These are phyloP conservation scores for Sporothrix dimorphospora DNA, from an alignment of 2,329 filamentous ascomycete species.

Conservation along the genomic window DNA sequence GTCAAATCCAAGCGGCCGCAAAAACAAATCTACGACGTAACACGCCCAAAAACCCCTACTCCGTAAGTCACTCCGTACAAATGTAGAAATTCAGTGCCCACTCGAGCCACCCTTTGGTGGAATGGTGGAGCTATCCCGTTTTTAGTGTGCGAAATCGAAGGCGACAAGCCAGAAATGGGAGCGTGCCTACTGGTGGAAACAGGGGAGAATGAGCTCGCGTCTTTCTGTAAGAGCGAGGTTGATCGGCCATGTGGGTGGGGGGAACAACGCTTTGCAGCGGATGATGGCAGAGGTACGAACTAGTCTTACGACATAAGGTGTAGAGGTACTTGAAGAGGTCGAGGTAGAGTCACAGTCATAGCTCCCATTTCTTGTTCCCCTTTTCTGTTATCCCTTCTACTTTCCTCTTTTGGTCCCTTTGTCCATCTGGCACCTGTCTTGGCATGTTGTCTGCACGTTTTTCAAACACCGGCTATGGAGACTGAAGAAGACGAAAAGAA, in stretches of 20 bases:
- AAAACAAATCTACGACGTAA: too few species aligned
- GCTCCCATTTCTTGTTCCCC: not conserved
- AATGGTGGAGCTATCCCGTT: not conserved
- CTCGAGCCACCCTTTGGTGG: too few species aligned
- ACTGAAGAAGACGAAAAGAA: not conserved
- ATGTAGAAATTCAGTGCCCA: too few species aligned
- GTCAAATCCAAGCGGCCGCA: too few species aligned
- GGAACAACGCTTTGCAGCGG: not conserved
- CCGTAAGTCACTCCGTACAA: too few species aligned
- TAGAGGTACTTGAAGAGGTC: too few species aligned
- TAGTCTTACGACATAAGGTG: too few species aligned
- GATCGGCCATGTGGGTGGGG: not conserved
- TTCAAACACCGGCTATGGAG: too few species aligned
- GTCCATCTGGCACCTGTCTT: not conserved
- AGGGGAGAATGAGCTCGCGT: not conserved
- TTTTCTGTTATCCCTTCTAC: not conserved
- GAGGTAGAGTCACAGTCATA: too few species aligned
- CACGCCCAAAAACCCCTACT: too few species aligned
- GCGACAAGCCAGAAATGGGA: not conserved
- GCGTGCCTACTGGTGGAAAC: not conserved
- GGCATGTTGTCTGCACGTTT: too few species aligned
- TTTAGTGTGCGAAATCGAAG: not conserved
- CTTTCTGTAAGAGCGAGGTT: conserved; percentile 16
- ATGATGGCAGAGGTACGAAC: too few species aligned
- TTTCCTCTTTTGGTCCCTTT: not conserved